Evolutionary conservation across 805 yeast species (phyloP).

Genomic region (Brettanomyces naardenensis): DNA sequence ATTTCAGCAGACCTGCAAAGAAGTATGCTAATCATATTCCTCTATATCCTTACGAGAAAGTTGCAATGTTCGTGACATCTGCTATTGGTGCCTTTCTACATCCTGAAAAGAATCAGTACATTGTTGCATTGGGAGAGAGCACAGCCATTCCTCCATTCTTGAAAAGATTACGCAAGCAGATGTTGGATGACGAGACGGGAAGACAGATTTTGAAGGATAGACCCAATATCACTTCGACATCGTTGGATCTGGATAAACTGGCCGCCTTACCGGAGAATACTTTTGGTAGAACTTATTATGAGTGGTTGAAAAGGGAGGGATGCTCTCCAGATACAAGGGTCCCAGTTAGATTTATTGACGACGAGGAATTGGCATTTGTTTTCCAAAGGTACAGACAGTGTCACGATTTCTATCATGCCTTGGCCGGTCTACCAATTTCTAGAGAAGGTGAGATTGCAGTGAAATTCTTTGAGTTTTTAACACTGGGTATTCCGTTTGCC

Average conservation of each 20-base stretch:
- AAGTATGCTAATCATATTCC: slow-evolving; percentile 78
- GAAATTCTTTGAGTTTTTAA: slow-evolving; percentile 86
- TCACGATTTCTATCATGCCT: slow-evolving; percentile 93
- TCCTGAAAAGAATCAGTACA: slow-evolving; percentile 68
- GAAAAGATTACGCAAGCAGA: slow-evolving; percentile 50
- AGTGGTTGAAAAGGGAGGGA: slow-evolving; percentile 80
- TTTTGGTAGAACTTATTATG: slow-evolving; percentile 70
- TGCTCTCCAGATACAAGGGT: slow-evolving; percentile 92
- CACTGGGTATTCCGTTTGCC: slow-evolving; percentile 91
- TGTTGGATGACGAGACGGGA: slow-evolving; percentile 73
- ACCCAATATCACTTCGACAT: slow-evolving; percentile 74
- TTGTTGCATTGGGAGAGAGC: slow-evolving; percentile 83
- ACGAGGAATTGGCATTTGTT: slow-evolving; percentile 87
- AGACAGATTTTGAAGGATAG: slow-evolving; percentile 68
- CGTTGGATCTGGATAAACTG: slow-evolving; percentile 57
- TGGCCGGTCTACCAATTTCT: slow-evolving; percentile 82
- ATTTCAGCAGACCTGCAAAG: slow-evolving; percentile 33
- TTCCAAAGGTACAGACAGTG: slow-evolving; percentile 92
- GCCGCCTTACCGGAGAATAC: slow-evolving; percentile 56
- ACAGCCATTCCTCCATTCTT: slow-evolving; percentile 72
- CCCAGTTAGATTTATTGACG: slow-evolving; percentile 79
- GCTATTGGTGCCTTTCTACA: slow-evolving; percentile 71
- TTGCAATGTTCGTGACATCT: slow-evolving; percentile 58
- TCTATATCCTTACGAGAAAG: slow-evolving; percentile 52
- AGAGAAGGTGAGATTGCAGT: slow-evolving; percentile 96